These are phyloP conservation scores for Xylariaceae sp. DNA, from an alignment of 2,329 filamentous ascomycete species.

Conservation along the genomic window DNA sequence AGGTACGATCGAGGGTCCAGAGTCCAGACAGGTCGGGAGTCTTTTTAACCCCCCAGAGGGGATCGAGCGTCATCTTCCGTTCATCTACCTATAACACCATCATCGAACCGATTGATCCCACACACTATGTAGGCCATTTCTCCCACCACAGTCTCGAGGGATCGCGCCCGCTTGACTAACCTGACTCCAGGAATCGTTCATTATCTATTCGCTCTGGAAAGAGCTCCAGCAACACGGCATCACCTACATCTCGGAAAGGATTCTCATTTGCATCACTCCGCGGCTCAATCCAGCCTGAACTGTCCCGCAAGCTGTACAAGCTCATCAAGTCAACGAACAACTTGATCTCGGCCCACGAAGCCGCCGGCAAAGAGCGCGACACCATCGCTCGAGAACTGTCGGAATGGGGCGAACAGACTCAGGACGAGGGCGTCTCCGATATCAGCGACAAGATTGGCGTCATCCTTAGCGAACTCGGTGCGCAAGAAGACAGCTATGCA, in stretches of 20 bases:
- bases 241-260: conserved; percentile 54
- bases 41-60: no score
- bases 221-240: conserved; percentile 34
- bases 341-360: conserved; percentile 79
- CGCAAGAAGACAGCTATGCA: conserved; percentile 87
- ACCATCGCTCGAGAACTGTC: conserved; percentile 87
- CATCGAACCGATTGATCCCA: no score
- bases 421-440: conserved; percentile 82
- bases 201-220: conserved; percentile 37
- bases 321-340: conserved; percentile 95
- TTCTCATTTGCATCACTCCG: conserved; percentile 88
- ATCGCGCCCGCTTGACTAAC: conserved; percentile 23
- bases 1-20: no score
- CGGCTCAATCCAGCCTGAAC: conserved; percentile 79
- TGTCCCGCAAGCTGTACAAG: conserved; percentile 83
- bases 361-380: conserved; percentile 78
- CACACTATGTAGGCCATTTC: conserved; percentile 27
- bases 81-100: no score
- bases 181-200: conserved; percentile 27
- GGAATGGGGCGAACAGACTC: conserved; percentile 92
- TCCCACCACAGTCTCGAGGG: conserved; percentile 18
- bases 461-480: conserved; percentile 84
- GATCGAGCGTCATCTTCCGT: no score
- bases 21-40: no score
- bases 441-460: conserved; percentile 95